Conservation (phyloP, 768 basidiomycete genomes). For the Amylocystis lapponica region DNA sequence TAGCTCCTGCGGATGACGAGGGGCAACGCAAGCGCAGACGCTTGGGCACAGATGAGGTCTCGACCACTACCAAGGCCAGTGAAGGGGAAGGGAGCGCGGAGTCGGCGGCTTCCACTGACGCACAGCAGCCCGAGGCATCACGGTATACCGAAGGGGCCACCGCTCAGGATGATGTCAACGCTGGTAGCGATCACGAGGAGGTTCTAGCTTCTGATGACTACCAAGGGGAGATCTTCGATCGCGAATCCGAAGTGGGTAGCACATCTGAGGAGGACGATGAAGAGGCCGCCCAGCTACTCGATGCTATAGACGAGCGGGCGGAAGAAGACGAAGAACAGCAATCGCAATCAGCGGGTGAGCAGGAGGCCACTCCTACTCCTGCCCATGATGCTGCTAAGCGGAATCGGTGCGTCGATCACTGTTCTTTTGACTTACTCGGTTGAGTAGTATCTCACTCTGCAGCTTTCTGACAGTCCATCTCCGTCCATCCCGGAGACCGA, state of each 20-base stretch:
- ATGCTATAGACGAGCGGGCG: not conserved
- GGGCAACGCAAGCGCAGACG: not conserved
- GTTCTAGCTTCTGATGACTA: conserved; percentile 7
- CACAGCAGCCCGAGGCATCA: not conserved
- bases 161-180: not conserved
- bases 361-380: no score
- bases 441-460: no score
- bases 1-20: no score
- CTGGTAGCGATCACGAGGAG: not conserved
- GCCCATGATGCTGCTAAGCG: no score
- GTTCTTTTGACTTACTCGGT: no score
- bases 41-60: not conserved
- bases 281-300: not conserved
- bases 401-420: no score
- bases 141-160: not conserved
- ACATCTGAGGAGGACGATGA: not conserved
- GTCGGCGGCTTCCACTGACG: not conserved
- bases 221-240: conserved; percentile 7
- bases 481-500: not conserved
- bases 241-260: no score
- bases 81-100: not conserved
- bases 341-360: not conserved
- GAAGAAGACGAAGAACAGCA: not conserved
- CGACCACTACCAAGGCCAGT: not conserved
- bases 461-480: no score